Percentiles rank a stretch among this genome's conserved stretches.
phyloP scores from a whole-genome alignment of 208 protist species.

The Leishmania aethiopica region DNA sequence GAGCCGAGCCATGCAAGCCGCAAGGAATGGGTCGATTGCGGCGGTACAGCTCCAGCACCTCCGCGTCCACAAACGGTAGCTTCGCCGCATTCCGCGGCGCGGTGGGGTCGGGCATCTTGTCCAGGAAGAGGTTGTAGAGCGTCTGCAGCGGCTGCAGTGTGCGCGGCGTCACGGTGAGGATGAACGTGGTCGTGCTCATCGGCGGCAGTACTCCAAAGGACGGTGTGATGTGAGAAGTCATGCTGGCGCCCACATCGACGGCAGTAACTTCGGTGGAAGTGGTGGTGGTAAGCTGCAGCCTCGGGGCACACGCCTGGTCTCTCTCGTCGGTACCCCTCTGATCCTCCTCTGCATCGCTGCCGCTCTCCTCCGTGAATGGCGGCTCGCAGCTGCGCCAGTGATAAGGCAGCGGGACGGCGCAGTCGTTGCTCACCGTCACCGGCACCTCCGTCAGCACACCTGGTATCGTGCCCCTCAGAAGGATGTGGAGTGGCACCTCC shows the following conservation, averaged over 20 bases:
- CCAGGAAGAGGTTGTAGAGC: constrained; percentile 77
- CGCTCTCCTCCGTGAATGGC: constrained; percentile 4
- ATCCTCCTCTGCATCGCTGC: neutral
- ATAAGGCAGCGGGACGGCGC: constrained; percentile 60
- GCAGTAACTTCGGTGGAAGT: constrained; percentile 18
- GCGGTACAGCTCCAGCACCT: constrained; percentile 32
- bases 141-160: constrained; percentile 30
- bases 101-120: constrained; percentile 61
- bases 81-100: constrained; percentile 18
- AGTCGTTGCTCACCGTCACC: constrained; percentile 69
- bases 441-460: constrained; percentile 47
- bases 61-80: constrained; percentile 27
- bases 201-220: constrained; percentile 22
- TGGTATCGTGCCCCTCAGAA: constrained; percentile 64
- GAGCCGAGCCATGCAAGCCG: neutral
- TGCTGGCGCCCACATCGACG: neutral
- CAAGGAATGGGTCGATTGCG: constrained; percentile 30
- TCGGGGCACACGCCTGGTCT: neutral
- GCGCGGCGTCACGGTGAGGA: constrained; percentile 25
- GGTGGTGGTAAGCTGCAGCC: neutral
- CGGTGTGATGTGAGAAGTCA: constrained; percentile 21
- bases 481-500: constrained; percentile 43
- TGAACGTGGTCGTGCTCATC: constrained; percentile 29
- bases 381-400: constrained; percentile 51
- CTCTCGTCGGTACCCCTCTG: neutral